phyloP scores from a whole-genome alignment of 2,329 filamentous ascomycete genomes.

The Aspergillus fumigatiaffinis region DNA sequence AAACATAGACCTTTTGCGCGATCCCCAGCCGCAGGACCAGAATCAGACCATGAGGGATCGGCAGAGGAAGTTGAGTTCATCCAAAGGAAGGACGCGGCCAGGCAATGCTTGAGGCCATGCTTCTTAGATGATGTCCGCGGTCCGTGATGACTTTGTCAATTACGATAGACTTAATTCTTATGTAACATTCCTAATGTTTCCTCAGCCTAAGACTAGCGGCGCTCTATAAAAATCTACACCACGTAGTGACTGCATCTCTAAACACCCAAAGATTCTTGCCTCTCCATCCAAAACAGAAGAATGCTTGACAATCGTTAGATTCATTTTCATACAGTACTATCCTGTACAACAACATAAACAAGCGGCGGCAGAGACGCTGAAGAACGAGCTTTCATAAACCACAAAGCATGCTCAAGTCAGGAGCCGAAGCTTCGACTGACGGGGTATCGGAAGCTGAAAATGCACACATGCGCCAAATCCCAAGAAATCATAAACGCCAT shows the following conservation, averaged over 20 bases:
- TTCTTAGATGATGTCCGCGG: conserved; percentile 7
- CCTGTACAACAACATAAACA: not conserved
- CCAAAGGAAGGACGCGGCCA: not conserved
- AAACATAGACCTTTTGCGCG: not conserved
- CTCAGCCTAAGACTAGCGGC: not conserved
- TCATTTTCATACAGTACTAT: not conserved
- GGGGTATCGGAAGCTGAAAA: conserved; percentile 18
- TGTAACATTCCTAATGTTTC: not conserved
- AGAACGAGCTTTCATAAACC: not conserved
- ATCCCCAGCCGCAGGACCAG: not conserved
- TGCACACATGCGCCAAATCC: conserved; percentile 6
- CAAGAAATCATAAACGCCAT: conserved; percentile 1
- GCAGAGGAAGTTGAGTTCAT: not conserved
- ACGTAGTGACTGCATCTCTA: not conserved
- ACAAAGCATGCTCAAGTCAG: conserved; percentile 11
- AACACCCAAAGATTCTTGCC: not conserved
- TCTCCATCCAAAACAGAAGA: not conserved
- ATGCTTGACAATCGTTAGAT: not conserved
- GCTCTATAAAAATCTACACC: not conserved
- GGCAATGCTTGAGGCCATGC: conserved; percentile 5
- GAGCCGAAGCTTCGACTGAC: conserved; percentile 20
- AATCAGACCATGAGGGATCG: not conserved
- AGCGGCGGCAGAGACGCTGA: not conserved
- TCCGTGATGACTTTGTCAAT: not conserved
- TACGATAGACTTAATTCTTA: not conserved